Percentiles rank a stretch among this genome's conserved stretches.
phyloP scores from a whole-genome alignment of 148 eudicot species.

The Rhododendron williamsianum region DNA sequence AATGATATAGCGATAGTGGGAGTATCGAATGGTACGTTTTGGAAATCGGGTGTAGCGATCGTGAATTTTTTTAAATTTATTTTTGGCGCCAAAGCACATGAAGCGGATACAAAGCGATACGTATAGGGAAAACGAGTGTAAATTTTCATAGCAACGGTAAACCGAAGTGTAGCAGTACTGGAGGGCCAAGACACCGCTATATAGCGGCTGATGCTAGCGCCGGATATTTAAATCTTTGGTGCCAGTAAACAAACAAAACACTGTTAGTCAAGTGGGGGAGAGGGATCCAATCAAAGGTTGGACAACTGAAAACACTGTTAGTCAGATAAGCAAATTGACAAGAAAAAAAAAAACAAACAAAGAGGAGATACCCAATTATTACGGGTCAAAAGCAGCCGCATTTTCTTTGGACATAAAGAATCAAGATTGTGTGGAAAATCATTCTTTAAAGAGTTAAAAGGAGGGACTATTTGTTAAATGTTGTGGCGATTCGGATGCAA shows the following conservation, averaged over 20 bases:
- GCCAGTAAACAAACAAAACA: constrained; percentile 4
- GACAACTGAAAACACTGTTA: background rate
- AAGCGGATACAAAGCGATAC: too few species aligned
- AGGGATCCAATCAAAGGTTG: too few species aligned
- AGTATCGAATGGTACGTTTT: too few species aligned
- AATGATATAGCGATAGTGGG: too few species aligned
- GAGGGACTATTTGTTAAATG: background rate
- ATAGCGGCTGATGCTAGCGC: too few species aligned
- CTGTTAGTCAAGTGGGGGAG: background rate
- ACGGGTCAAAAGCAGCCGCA: background rate
- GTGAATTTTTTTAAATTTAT: too few species aligned
- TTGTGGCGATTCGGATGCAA: constrained; percentile 13
- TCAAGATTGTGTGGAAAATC: background rate
- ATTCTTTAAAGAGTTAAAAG: background rate
- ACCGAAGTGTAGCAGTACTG: too few species aligned
- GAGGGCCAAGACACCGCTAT: too few species aligned
- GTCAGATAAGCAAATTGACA: constrained; percentile 13
- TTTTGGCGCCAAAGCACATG: too few species aligned
- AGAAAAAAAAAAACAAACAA: background rate
- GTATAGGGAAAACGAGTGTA: too few species aligned
- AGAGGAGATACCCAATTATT: background rate
- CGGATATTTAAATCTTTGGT: background rate
- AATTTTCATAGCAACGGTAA: too few species aligned
- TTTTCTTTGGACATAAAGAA: background rate
- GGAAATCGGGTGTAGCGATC: too few species aligned